Evolutionary conservation across 2,329 filamentous ascomycete species (phyloP).

Genomic region (Talaromyces atroroseus): DNA sequence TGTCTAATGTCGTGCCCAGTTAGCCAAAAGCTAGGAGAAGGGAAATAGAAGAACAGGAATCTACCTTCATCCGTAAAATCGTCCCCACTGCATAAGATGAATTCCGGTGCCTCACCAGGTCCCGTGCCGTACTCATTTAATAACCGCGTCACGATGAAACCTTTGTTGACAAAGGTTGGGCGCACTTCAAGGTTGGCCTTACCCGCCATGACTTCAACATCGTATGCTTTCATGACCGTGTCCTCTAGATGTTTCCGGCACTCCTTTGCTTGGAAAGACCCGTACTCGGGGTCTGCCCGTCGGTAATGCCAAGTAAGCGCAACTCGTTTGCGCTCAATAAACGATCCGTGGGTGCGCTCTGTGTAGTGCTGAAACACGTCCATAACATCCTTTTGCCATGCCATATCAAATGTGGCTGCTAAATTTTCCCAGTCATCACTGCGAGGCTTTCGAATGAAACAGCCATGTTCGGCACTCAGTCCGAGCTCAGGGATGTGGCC

Average conservation of each 20-base stretch:
- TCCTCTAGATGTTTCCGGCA: constrained; percentile 76
- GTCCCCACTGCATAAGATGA: constrained; percentile 86
- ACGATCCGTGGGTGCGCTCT: constrained; percentile 78
- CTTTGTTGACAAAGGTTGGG: constrained; percentile 97
- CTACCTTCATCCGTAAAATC: constrained; percentile 96
- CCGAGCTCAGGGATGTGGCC: constrained; percentile 85
- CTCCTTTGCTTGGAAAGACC: constrained; percentile 69
- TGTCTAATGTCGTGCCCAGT: constrained; percentile 43
- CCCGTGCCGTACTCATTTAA: constrained; percentile 63
- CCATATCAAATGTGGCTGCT: constrained; percentile 81
- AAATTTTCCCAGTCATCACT: constrained; percentile 79
- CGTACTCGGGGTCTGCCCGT: constrained; percentile 79
- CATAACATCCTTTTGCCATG: constrained; percentile 82
- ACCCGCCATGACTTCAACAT: constrained; percentile 93
- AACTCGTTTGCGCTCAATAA: constrained; percentile 90
- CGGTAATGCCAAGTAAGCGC: constrained; percentile 97
- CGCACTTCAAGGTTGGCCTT: constrained; percentile 96
- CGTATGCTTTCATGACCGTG: constrained; percentile 71
- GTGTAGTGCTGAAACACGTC: constrained; percentile 83
- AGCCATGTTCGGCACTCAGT: constrained; percentile 95
- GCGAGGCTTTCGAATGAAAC: constrained; percentile 81
- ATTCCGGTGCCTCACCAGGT: constrained; percentile 62
- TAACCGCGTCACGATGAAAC: constrained; percentile 82
- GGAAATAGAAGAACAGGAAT: constrained; percentile 15
- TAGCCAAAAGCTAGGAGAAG: background rate